Conservation (phyloP, 768 basidiomycete genomes). For the Leucosporidium creatinivorum region DNA sequence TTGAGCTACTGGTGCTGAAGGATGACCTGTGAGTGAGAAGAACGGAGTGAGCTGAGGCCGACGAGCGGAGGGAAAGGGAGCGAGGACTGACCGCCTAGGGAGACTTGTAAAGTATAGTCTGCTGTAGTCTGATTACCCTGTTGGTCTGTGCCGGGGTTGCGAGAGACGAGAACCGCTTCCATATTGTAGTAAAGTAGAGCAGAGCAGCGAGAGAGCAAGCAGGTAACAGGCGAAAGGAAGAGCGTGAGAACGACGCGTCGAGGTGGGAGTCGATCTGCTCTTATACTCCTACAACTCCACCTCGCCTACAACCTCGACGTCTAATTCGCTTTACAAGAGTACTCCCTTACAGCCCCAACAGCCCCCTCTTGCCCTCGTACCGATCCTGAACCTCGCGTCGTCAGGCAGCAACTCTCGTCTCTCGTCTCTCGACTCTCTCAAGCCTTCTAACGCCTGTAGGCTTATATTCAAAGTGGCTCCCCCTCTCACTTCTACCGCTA, state of each 20-base stretch:
- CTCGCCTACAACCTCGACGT: too few species aligned
- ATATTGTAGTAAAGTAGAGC: not conserved
- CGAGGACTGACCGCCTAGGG: constrained; percentile 14
- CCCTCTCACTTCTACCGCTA: too few species aligned
- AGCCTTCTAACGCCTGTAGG: too few species aligned
- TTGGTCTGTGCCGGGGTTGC: not conserved
- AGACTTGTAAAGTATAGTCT: constrained; percentile 18
- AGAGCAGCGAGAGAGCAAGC: not conserved
- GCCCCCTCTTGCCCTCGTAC: too few species aligned
- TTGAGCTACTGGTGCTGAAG: not conserved
- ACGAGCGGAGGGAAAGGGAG: not conserved
- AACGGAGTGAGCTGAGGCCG: not conserved
- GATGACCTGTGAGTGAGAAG: not conserved
- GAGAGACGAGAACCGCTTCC: constrained; percentile 17
- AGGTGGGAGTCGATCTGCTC: too few species aligned
- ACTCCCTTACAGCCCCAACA: too few species aligned
- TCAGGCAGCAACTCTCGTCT: too few species aligned
- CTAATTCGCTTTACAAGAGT: too few species aligned
- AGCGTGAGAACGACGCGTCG: not conserved
- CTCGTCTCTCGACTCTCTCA: too few species aligned
- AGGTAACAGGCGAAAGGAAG: not conserved
- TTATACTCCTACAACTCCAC: too few species aligned
- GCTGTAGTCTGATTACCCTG: constrained; percentile 8
- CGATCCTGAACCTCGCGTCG: too few species aligned
- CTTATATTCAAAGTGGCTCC: too few species aligned